Evolutionary conservation across 1,139 yeast species (phyloP).

Genomic region (Magnusiomyces sp.): DNA sequence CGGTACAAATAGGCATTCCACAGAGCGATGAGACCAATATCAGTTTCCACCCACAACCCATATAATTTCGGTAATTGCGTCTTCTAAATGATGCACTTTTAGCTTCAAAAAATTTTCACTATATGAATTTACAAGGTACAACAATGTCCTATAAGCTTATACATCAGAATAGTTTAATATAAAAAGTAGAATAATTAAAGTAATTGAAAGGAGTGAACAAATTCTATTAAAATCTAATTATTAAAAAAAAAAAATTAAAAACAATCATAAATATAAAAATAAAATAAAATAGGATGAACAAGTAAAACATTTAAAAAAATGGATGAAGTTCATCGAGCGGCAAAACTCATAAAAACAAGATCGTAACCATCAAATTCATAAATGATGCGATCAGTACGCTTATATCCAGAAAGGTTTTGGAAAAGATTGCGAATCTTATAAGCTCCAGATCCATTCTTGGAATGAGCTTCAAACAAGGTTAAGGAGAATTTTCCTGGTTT

Average conservation of each 20-base stretch:
- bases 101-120: too few species aligned
- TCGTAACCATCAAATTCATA: slow-evolving; percentile 61
- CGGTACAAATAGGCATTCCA: too few species aligned
- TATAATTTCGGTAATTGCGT: too few species aligned
- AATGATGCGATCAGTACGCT: slow-evolving; percentile 56
- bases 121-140: too few species aligned
- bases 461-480: slow-evolving; percentile 45
- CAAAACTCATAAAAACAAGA: slow-evolving; percentile 33
- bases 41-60: too few species aligned
- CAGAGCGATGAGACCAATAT: too few species aligned
- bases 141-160: too few species aligned
- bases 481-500: slow-evolving; percentile 71
- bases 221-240: neutral
- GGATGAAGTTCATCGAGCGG: slow-evolving; percentile 17
- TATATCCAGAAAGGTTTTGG: slow-evolving; percentile 40
- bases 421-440: slow-evolving; percentile 7
- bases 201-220: too few species aligned
- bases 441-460: slow-evolving; percentile 12
- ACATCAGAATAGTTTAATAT: too few species aligned
- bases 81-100: too few species aligned
- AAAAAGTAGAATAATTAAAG: neutral
- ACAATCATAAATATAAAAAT: neutral
- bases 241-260: neutral
- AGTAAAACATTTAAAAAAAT: neutral
- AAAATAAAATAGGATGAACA: neutral